Conservation (phyloP, 495 filamentous ascomycete genomes). For the Hypoxylon intermedium region DNA sequence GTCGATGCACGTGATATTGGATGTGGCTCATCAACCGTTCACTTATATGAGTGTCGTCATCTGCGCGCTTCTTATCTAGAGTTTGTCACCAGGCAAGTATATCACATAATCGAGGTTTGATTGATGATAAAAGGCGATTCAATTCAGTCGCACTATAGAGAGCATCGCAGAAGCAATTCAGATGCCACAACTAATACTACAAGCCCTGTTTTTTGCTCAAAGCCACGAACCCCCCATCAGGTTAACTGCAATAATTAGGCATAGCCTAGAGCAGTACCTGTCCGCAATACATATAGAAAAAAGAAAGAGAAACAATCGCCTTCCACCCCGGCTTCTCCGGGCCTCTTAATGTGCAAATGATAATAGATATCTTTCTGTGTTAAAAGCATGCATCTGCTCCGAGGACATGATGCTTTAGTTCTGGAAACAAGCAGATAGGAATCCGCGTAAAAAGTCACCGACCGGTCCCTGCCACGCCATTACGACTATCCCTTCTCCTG, state of each 20-base stretch:
- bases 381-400: neutral
- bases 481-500: neutral
- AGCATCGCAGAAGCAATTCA: conserved; percentile 13
- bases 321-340: neutral
- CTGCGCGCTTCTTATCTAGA: no score
- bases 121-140: neutral
- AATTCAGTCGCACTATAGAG: conserved; percentile 1
- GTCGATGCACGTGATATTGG: conserved; percentile 6
- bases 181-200: conserved; percentile 24
- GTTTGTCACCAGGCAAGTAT: no score
- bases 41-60: no score
- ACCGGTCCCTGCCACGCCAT: conserved; percentile 2
- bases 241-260: conserved; percentile 6
- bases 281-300: conserved; percentile 15
- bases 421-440: neutral
- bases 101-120: no score
- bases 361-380: neutral
- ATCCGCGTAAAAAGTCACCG: neutral
- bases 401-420: conserved; percentile 1
- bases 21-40: no score
- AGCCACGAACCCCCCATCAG: conserved; percentile 9
- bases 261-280: conserved; percentile 6
- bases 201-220: conserved; percentile 20
- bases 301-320: neutral
- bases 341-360: neutral